Evolutionary conservation across 2,329 filamentous ascomycete genomes (phyloP).

Genomic region (Ascochyta fabae): DNA sequence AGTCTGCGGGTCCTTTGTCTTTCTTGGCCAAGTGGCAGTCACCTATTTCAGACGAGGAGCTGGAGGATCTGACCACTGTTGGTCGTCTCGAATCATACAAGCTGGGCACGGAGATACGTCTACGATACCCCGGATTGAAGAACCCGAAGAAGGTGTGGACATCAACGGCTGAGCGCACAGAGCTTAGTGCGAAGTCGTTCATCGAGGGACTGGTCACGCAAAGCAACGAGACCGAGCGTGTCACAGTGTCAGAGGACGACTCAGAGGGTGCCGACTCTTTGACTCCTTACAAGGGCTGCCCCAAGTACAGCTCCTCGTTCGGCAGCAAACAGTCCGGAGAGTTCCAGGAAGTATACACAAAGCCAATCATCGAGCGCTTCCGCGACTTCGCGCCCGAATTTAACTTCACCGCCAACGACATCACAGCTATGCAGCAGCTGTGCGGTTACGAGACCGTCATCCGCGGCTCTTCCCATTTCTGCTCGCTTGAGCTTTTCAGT

Average conservation of each 20-base stretch:
- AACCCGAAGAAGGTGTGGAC: slow-evolving; percentile 65
- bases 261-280: slow-evolving; percentile 65
- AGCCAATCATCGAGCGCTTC: slow-evolving; percentile 65
- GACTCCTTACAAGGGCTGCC: slow-evolving; percentile 70
- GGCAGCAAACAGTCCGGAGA: slow-evolving; percentile 62
- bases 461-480: slow-evolving; percentile 66
- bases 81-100: slow-evolving; percentile 67
- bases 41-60: slow-evolving; percentile 63
- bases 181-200: slow-evolving; percentile 64
- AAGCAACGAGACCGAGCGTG: slow-evolving; percentile 61
- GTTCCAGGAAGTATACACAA: slow-evolving; percentile 64
- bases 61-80: slow-evolving; percentile 66
- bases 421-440: slow-evolving; percentile 70
- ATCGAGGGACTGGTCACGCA: slow-evolving; percentile 63
- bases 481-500: slow-evolving; percentile 64
- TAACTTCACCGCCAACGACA: slow-evolving; percentile 67
- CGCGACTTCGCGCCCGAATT: slow-evolving; percentile 62
- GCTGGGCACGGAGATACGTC: slow-evolving; percentile 64
- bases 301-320: slow-evolving; percentile 64
- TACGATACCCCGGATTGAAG: slow-evolving; percentile 63
- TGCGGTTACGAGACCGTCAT: slow-evolving; percentile 72
- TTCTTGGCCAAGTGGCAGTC: slow-evolving; percentile 65
- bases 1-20: slow-evolving; percentile 59
- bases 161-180: slow-evolving; percentile 67
- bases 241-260: slow-evolving; percentile 63